phyloP scores from a whole-genome alignment of 306 rosid genomes.

The Casuarina glauca region DNA sequence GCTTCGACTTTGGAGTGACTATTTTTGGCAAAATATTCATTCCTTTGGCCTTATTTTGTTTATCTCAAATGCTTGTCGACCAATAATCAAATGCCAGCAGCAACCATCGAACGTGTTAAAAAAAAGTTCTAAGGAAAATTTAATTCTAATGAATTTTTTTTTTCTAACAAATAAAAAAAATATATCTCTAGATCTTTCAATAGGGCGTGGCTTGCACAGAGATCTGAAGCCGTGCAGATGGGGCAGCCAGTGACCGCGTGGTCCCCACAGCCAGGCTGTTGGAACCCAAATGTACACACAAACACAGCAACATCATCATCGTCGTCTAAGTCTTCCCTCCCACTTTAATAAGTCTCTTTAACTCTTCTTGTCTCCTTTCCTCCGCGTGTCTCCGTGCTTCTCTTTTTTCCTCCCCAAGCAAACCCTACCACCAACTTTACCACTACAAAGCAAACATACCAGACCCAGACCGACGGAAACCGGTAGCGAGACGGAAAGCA shows the following conservation, averaged over 20 bases:
- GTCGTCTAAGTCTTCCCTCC: neutral
- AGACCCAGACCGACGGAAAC: neutral
- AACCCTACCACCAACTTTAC: neutral
- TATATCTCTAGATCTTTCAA: too few relatives aligned
- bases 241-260: constrained; percentile 43
- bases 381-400: neutral
- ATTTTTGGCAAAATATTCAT: too few relatives aligned
- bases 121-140: too few relatives aligned
- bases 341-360: neutral
- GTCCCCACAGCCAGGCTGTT: constrained; percentile 70
- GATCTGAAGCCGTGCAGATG: neutral
- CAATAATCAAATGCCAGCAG: too few relatives aligned
- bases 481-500: neutral
- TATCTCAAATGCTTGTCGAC: too few relatives aligned
- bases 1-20: constrained; percentile 2
- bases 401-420: constrained; percentile 4
- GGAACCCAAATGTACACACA: neutral
- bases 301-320: neutral
- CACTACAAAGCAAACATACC: neutral
- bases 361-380: neutral
- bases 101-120: too few relatives aligned
- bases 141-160: too few relatives aligned
- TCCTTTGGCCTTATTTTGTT: too few relatives aligned
- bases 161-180: too few relatives aligned
- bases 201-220: neutral